Percentiles rank a stretch among this genome's conserved stretches.
Conservation (phyloP, 306 rosid genomes). For the Leucaena leucocephala region DNA sequence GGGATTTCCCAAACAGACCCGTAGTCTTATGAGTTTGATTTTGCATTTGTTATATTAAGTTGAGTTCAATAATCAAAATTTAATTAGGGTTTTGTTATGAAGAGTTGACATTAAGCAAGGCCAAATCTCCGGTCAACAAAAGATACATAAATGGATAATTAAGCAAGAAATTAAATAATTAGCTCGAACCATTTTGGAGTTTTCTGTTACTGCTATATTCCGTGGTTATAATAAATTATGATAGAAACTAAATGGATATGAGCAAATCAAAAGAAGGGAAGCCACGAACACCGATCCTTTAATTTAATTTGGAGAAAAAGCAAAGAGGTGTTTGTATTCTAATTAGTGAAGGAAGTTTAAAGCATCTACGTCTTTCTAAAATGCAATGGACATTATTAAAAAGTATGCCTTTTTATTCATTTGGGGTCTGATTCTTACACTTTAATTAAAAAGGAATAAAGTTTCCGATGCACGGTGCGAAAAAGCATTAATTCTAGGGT, state of each 20-base stretch:
- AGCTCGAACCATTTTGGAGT: neutral
- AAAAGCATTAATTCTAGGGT: neutral
- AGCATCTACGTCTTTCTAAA: neutral
- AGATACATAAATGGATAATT: neutral
- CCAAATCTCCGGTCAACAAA: too few relatives aligned
- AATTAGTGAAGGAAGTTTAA: neutral
- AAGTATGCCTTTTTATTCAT: neutral
- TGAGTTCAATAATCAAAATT: too few relatives aligned
- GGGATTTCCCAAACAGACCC: too few relatives aligned
- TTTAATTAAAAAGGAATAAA: neutral
- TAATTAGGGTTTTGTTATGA: too few relatives aligned
- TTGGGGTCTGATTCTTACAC: neutral
- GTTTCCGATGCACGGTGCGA: neutral
- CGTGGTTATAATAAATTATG: neutral
- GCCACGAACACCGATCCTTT: neutral
- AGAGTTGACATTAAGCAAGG: too few relatives aligned
- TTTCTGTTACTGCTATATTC: neutral
- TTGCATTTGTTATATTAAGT: too few relatives aligned
- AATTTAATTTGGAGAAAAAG: neutral
- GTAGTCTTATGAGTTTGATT: too few relatives aligned
- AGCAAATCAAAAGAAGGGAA: neutral
- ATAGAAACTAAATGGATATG: neutral
- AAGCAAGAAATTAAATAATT: neutral
- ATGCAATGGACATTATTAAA: neutral
- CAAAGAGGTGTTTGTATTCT: neutral